These are phyloP conservation scores for Paraleonurus japonicus DNA, from an alignment of 257 asterid genomes.

Conservation along the genomic window DNA sequence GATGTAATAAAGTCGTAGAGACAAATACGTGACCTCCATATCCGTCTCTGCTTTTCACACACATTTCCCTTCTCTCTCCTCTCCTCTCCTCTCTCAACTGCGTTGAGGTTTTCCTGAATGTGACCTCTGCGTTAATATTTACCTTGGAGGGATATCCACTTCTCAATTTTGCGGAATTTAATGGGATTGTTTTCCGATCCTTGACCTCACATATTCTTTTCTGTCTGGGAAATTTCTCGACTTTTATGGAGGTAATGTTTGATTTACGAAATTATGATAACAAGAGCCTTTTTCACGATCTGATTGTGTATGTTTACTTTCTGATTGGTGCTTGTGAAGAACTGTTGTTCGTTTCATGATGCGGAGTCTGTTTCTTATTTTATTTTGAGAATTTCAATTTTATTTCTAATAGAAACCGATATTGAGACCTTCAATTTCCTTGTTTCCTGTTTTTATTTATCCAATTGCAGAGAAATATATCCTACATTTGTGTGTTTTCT, in stretches of 20 bases:
- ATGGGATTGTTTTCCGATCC: conserved; percentile 40
- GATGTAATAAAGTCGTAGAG: neutral
- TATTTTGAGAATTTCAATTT: neutral
- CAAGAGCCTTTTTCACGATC: neutral
- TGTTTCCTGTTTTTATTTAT: neutral
- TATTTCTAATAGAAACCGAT: neutral
- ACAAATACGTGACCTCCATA: conserved; percentile 45
- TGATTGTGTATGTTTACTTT: conserved; percentile 2
- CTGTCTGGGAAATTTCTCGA: conserved; percentile 28
- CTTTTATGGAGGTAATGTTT: conserved; percentile 40
- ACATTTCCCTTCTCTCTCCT: conserved; percentile 22
- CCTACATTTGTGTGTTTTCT: neutral
- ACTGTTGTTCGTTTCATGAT: conserved; percentile 6
- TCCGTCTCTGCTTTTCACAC: conserved; percentile 28
- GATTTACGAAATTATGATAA: neutral
- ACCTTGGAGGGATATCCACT: conserved; percentile 22
- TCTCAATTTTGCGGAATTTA: conserved; percentile 25
- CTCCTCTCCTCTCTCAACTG: conserved; percentile 17
- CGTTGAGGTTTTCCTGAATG: conserved; percentile 36
- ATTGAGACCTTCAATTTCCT: neutral
- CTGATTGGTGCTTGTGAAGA: conserved; percentile 1
- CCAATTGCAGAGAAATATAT: neutral
- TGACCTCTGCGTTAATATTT: conserved; percentile 34
- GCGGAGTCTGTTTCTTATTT: neutral
- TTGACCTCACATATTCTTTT: conserved; percentile 30